Evolutionary conservation across 1,284 basidiomycete species (phyloP), one percentile per base, ranked within the genome.

Genomic region (Papiliotrema laurentii): DNA sequence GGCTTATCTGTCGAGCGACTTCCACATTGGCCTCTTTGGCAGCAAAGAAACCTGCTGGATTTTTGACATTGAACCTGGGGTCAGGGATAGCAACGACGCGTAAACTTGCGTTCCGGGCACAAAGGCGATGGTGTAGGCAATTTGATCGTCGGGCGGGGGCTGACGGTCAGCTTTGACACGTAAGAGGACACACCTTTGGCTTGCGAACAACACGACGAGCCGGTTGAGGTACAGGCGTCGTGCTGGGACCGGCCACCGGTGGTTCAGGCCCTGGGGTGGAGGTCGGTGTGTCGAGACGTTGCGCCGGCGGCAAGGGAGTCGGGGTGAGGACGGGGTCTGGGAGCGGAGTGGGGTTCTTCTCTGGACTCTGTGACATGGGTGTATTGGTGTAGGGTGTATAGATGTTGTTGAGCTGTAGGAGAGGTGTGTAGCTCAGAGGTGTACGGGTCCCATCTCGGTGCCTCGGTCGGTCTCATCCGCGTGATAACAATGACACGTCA

Each of bases 31-130:
- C 47, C 51, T 72, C 69, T 26, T 58, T 56, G 36, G 54, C 49
- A 21, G 62, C 36, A 43, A 61, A 72, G 42, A 68, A 64, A 36
- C 69, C 69, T n/a, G 67, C 66, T 2, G 69, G 69, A 42, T 68
- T 68, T 54, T 64, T 68, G 52, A 72, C 58, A 37, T 72, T 68
- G 43, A 59, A 66, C 25, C 64, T 64, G 49, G 21, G 21, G 22
- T 9, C 26, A 41, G 19, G 22, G 11, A 4, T 10, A 21, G 24
- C 13, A n/a, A 25, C 11, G 2, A n/a, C 11, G 14, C 27, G 13
- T 5, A 2, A 21, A 37, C 64, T 55, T 40, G 64, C 59, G 65
- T 45, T 22, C 62, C 62, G 2, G 69, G 69, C 0, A 70, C 67
- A 48, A 58, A 64, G 3, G 68, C 67, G 0, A 59, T 60, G 3